Percentiles rank a stretch among this genome's conserved stretches.
phyloP scores from a whole-genome alignment of 2,329 filamentous ascomycete genomes.

The Penicillium thymicola region DNA sequence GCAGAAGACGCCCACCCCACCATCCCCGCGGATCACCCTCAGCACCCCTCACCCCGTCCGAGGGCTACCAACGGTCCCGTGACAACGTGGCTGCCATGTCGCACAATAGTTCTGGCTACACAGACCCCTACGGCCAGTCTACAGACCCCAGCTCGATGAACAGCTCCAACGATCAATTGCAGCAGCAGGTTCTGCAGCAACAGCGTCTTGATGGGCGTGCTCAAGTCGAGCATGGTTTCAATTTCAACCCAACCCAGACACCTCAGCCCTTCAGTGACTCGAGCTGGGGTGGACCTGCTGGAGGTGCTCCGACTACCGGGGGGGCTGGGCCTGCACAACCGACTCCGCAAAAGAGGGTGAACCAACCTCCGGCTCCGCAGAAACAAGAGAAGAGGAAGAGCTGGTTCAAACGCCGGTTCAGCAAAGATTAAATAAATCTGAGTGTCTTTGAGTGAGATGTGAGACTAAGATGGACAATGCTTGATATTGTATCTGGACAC shows the following conservation, averaged over 20 bases:
- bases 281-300: slow-evolving; percentile 26
- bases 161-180: slow-evolving; percentile 77
- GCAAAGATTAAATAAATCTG: slow-evolving; percentile 44
- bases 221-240: slow-evolving; percentile 63
- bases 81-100: slow-evolving; percentile 76
- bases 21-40: slow-evolving; percentile 22
- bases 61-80: slow-evolving; percentile 67
- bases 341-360: slow-evolving; percentile 18
- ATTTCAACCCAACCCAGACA: slow-evolving; percentile 41
- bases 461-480: neutral
- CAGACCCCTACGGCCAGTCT: slow-evolving; percentile 72
- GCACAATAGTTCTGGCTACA: slow-evolving; percentile 63
- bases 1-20: slow-evolving; percentile 32
- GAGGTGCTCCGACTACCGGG: slow-evolving; percentile 14
- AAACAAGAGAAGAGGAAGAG: slow-evolving; percentile 73
- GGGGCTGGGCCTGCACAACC: slow-evolving; percentile 13
- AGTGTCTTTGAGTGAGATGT: neutral
- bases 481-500: neutral
- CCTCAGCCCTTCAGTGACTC: slow-evolving; percentile 20
- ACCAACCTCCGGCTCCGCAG: neutral
- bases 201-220: slow-evolving; percentile 38
- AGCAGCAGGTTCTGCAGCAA: slow-evolving; percentile 44
- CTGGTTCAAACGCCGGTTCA: slow-evolving; percentile 82
- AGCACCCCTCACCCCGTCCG: slow-evolving; percentile 30
- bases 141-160: slow-evolving; percentile 93